These are phyloP conservation scores for Blastobotrys malaysiensis DNA, from an alignment of 1,139 yeast genomes.

Conservation along the genomic window DNA sequence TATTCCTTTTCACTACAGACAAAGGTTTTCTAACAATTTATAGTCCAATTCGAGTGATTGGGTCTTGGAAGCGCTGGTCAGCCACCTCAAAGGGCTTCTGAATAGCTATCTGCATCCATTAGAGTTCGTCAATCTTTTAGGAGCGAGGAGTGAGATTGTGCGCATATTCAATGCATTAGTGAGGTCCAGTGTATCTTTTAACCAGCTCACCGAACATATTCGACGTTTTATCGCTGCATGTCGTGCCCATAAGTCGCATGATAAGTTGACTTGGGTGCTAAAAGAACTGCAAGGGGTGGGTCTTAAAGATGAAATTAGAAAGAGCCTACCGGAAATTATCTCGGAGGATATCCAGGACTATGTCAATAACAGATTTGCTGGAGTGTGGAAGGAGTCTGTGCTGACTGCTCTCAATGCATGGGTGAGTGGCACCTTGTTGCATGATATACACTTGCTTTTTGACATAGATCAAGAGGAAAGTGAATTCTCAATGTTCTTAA, in stretches of 20 bases:
- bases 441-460: slow-evolving; percentile 11
- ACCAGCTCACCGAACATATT: not conserved
- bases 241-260: not conserved
- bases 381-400: slow-evolving; percentile 19
- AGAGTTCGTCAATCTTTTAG: not conserved
- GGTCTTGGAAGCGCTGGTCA: not conserved
- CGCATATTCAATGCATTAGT: not conserved
- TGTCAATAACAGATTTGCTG: slow-evolving; percentile 11
- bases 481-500: not conserved
- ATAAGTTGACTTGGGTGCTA: not conserved
- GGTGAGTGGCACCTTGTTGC: slow-evolving; percentile 10
- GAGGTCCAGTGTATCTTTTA: not conserved
- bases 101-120: not conserved
- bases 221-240: not conserved
- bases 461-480: not conserved
- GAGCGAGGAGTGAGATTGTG: not conserved
- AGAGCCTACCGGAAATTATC: slow-evolving; percentile 12
- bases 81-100: not conserved
- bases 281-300: slow-evolving; percentile 7
- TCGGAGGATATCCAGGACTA: slow-evolving; percentile 10
- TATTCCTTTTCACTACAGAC: not conserved
- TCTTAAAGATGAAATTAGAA: slow-evolving; percentile 13
- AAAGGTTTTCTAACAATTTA: not conserved
- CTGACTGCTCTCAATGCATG: slow-evolving; percentile 16
- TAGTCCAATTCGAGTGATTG: not conserved